These are phyloP conservation scores for Apiospora rasikravindrae DNA, from an alignment of 2,329 filamentous ascomycete genomes.

Conservation along the genomic window DNA sequence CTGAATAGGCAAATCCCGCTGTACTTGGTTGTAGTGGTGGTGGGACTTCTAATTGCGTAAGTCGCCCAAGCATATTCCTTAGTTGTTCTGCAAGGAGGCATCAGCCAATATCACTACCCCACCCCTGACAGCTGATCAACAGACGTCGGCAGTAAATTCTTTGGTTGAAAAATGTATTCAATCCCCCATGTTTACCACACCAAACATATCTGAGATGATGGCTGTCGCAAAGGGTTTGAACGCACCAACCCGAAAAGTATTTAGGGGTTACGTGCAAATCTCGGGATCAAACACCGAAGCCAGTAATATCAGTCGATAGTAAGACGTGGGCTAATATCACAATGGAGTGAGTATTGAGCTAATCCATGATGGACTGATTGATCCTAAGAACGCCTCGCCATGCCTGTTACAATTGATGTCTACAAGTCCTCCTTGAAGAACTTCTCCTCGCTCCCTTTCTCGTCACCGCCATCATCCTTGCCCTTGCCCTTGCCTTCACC, in stretches of 20 bases:
- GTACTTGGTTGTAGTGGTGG: neutral
- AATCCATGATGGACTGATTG: neutral
- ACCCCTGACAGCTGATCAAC: neutral
- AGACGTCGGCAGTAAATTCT: neutral
- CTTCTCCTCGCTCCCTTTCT: slow-evolving; percentile 51
- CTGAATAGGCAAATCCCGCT: neutral
- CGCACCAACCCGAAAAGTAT: neutral
- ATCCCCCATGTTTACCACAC: neutral
- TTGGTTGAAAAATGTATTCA: neutral
- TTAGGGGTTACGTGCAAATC: neutral
- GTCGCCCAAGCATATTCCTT: neutral
- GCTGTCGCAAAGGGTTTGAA: neutral
- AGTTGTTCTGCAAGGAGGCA: neutral
- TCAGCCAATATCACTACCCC: neutral
- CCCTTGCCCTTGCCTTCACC: neutral
- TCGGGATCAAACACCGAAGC: neutral
- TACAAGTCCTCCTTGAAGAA: slow-evolving; percentile 61
- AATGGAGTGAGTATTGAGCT: neutral
- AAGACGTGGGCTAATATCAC: neutral
- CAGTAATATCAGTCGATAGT: neutral
- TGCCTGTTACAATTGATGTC: slow-evolving; percentile 28
- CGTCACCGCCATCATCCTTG: slow-evolving; percentile 28
- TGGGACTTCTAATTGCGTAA: neutral
- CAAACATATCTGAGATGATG: neutral
- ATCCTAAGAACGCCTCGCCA: slow-evolving; percentile 28